Percentiles rank a stretch among this genome's conserved stretches.
Evolutionary conservation across 2,329 filamentous ascomycete species (phyloP).

Genomic region (Rachicladosporium sp.): DNA sequence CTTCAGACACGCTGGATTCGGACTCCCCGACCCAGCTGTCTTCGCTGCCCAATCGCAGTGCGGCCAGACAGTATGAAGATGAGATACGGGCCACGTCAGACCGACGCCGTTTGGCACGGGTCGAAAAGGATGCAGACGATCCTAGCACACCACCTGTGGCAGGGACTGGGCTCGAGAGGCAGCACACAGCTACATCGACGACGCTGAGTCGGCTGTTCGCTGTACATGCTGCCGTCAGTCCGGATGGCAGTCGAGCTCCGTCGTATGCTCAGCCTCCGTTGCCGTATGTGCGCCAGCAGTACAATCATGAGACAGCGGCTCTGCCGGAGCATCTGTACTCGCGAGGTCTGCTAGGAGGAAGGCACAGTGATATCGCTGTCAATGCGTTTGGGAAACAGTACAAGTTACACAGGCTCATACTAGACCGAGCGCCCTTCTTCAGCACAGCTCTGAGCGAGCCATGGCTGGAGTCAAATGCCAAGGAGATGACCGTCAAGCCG

Average conservation of each 20-base stretch:
- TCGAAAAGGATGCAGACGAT: constrained; percentile 38
- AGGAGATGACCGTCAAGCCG: constrained; percentile 40
- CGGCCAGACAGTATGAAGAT: constrained; percentile 9
- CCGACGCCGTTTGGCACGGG: constrained; percentile 26
- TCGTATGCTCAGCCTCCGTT: constrained; percentile 24
- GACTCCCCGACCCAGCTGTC: constrained; percentile 5
- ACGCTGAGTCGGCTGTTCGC: constrained; percentile 35
- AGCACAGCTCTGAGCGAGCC: constrained; percentile 41
- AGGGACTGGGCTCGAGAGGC: constrained; percentile 18
- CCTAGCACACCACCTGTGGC: constrained; percentile 28
- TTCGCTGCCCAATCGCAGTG: constrained; percentile 1
- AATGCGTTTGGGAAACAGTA: constrained; percentile 41
- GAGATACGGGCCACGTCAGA: constrained; percentile 12
- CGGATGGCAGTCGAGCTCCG: constrained; percentile 26
- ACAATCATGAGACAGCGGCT: constrained; percentile 13
- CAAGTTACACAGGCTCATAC: constrained; percentile 41
- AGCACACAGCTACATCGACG: constrained; percentile 29
- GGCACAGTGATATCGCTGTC: constrained; percentile 43
- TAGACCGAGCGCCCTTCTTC: constrained; percentile 46
- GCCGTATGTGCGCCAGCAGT: constrained; percentile 7
- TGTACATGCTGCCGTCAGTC: constrained; percentile 24
- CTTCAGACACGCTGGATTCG: constrained; percentile 6
- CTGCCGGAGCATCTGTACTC: constrained; percentile 41
- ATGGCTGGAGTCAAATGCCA: constrained; percentile 43
- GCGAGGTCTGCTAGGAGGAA: constrained; percentile 38